These are phyloP conservation scores for Russula ochroleuca DNA, from an alignment of 768 basidiomycete species.

Conservation along the genomic window DNA sequence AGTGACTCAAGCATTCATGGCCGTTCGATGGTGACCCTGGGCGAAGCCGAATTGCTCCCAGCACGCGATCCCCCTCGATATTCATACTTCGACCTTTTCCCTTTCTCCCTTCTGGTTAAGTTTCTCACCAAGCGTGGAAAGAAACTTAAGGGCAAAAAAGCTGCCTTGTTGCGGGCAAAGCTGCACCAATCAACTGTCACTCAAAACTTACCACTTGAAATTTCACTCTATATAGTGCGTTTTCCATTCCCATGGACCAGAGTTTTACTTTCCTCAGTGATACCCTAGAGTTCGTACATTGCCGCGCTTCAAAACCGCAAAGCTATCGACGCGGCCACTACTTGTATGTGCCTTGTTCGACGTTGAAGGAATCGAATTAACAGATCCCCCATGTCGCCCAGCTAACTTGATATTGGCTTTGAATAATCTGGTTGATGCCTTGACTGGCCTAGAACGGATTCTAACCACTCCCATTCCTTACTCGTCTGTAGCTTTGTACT, in stretches of 20 bases:
- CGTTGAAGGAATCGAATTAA: neutral
- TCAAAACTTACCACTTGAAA: constrained; percentile 65
- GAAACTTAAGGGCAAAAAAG: constrained; percentile 59
- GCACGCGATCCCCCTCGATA: constrained; percentile 56
- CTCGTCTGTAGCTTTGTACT: constrained; percentile 43
- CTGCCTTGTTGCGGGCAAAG: constrained; percentile 50
- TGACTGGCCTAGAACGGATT: constrained; percentile 69
- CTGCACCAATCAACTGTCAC: constrained; percentile 40
- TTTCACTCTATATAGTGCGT: constrained; percentile 61
- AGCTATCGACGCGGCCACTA: constrained; percentile 54
- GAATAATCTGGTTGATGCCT: constrained; percentile 55
- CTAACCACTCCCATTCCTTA: constrained; percentile 75
- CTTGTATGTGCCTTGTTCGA: constrained; percentile 41
- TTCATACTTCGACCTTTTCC: constrained; percentile 60
- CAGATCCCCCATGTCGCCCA: constrained; percentile 29
- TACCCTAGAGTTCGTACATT: constrained; percentile 65
- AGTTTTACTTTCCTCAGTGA: constrained; percentile 14
- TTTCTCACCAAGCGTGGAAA: constrained; percentile 45
- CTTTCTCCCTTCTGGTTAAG: constrained; percentile 57
- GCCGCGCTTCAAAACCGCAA: constrained; percentile 56
- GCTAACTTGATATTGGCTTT: constrained; percentile 47
- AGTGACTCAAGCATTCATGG: no score
- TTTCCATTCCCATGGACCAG: neutral
- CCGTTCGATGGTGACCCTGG: constrained; percentile 28
- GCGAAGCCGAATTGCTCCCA: constrained; percentile 49